Percentiles rank a stretch among this genome's conserved stretches.
Evolutionary conservation across 2,329 filamentous ascomycete genomes (phyloP).

Genomic region (Bretziella fagacearum): DNA sequence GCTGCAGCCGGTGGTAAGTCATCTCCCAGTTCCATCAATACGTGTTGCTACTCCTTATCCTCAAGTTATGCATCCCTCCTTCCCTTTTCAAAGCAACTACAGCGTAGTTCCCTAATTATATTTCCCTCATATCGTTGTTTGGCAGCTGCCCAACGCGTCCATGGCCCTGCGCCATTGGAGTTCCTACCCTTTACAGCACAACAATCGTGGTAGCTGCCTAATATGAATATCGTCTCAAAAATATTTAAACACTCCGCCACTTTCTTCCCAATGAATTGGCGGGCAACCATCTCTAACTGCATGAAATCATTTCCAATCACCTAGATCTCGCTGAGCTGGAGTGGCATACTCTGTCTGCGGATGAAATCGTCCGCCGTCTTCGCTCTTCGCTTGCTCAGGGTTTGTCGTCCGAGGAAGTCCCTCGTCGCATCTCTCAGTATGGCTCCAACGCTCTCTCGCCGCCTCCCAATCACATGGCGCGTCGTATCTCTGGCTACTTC

Average conservation of each 20-base stretch:
- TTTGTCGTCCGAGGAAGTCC: constrained; percentile 41
- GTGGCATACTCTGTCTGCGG: constrained; percentile 45
- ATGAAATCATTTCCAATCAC: background rate
- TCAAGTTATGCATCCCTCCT: background rate
- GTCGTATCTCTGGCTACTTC: constrained; percentile 41
- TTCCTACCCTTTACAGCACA: too few species aligned
- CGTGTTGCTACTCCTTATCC: constrained; percentile 9
- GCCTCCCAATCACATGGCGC: constrained; percentile 42
- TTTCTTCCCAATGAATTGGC: too few species aligned
- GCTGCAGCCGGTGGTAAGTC: constrained; percentile 5
- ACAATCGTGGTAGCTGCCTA: too few species aligned
- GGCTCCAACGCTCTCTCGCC: constrained; percentile 51
- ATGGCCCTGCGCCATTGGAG: too few species aligned
- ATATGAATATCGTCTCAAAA: too few species aligned
- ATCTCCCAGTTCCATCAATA: background rate
- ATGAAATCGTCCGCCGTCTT: constrained; percentile 43
- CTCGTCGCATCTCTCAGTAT: constrained; percentile 38
- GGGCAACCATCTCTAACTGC: too few species aligned
- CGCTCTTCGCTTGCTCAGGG: constrained; percentile 38
- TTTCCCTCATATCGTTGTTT: too few species aligned
- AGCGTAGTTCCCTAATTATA: background rate
- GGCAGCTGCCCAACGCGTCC: too few species aligned
- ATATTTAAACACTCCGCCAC: too few species aligned
- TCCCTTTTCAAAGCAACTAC: background rate
- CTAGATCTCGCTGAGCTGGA: constrained; percentile 45